Evolutionary conservation across 768 basidiomycete species (phyloP).

Genomic region (Fistulinella prunicolor): DNA sequence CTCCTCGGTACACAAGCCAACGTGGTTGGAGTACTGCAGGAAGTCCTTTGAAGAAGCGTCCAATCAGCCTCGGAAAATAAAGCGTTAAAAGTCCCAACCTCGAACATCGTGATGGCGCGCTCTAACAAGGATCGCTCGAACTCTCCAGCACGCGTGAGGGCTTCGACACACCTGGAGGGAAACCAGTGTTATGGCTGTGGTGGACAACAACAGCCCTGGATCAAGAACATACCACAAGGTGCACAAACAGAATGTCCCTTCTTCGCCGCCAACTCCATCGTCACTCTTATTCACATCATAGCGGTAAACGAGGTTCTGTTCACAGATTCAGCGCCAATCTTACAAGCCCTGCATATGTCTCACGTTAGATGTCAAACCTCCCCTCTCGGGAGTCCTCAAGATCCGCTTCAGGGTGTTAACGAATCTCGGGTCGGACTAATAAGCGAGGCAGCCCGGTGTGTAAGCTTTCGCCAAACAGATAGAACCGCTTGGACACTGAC

Average conservation of each 20-base stretch:
- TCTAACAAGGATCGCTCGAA: constrained; percentile 65
- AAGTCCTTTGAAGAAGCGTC: constrained; percentile 51
- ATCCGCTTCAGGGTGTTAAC: constrained; percentile 80
- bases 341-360: not conserved
- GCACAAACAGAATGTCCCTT: constrained; percentile 92
- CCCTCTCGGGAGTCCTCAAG: constrained; percentile 82
- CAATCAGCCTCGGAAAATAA: not conserved
- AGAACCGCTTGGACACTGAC: constrained; percentile 42
- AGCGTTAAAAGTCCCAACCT: constrained; percentile 46
- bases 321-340: constrained; percentile 1
- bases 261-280: constrained; percentile 95
- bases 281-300: constrained; percentile 85
- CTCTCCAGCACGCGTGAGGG: constrained; percentile 82
- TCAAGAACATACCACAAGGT: constrained; percentile 59
- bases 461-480: constrained; percentile 1
- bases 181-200: no score
- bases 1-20: constrained; percentile 83
- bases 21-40: constrained; percentile 80
- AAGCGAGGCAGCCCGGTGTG: no score
- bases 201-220: not conserved
- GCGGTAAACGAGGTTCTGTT: constrained; percentile 81
- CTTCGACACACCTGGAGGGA: constrained; percentile 72
- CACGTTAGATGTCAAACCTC: constrained; percentile 87
- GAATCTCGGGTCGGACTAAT: constrained; percentile 87
- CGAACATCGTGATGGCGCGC: constrained; percentile 83